These are phyloP conservation scores for Pisolithus microcarpus DNA, from an alignment of 768 basidiomycete genomes.

Conservation along the genomic window DNA sequence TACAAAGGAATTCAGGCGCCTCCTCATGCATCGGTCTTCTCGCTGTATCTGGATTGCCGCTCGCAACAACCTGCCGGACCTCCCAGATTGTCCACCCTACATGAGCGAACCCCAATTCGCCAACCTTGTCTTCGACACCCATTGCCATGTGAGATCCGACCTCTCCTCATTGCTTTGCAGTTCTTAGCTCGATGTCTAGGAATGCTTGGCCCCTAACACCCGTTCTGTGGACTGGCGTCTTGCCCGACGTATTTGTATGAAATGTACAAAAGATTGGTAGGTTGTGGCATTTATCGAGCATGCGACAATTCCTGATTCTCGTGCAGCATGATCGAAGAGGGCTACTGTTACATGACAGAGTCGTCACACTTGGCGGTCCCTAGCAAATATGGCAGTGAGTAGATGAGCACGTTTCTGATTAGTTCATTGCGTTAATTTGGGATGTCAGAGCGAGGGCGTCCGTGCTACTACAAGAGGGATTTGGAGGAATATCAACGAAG, in stretches of 20 bases:
- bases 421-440: neutral
- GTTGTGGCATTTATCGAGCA: neutral
- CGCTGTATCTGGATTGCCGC: slow-evolving; percentile 43
- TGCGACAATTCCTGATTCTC: neutral
- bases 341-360: slow-evolving; percentile 13
- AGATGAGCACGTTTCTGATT: neutral
- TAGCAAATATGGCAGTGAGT: slow-evolving; percentile 29
- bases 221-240: slow-evolving; percentile 27
- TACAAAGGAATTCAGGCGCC: slow-evolving; percentile 40
- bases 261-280: slow-evolving; percentile 23
- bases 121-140: slow-evolving; percentile 44
- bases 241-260: slow-evolving; percentile 29
- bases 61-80: slow-evolving; percentile 32
- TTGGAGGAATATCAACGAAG: slow-evolving; percentile 25
- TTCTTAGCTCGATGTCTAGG: slow-evolving; percentile 16
- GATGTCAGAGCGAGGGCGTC: slow-evolving; percentile 23
- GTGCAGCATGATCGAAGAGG: slow-evolving; percentile 23
- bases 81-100: slow-evolving; percentile 42
- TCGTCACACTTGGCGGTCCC: slow-evolving; percentile 22
- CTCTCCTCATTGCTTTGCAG: neutral
- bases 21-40: slow-evolving; percentile 41
- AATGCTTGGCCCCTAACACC: slow-evolving; percentile 25
- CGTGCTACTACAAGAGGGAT: slow-evolving; percentile 23
- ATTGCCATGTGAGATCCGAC: slow-evolving; percentile 40
- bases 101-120: slow-evolving; percentile 46